Base-by-base conservation (phyloP, 306 rosid genomes). In the Vachellia pachyceras region DNA sequence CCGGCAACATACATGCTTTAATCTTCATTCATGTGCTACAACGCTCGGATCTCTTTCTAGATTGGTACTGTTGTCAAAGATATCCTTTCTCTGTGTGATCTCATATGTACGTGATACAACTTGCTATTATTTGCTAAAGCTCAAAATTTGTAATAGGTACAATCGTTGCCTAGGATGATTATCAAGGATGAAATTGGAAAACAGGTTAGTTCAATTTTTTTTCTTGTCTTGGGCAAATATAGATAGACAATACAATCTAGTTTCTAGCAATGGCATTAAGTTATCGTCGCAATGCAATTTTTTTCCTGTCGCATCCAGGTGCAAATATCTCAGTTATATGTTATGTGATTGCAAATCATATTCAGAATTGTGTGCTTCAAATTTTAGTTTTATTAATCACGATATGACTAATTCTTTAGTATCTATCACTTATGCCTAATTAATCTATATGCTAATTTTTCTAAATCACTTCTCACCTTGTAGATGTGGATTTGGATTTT, bases 151-250 rank as follows among this genome's bases (percentile, higher is more conserved):
- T 57, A 83, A 88, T 84, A 95, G 99, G 98, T 95, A 79, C 97
- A 95, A 78, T 95, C 99, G 54, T 85, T 95, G 72, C 98, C 99
- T 57, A 93, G 99, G 87, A 93, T 95, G 99, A 95, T 95, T 85
- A 95, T 95, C 84, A 90, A 83, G 92, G 98, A 93, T 44, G 99
- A 95, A 89, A 95, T 95, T 63, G 99, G 99, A 80, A 95, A 93
- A 70, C 99, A 95, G 98, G 98, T 95, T 25, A 83, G 37, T 71
- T 50, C 45, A 47, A 69, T 44, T 61, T 20, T 8, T 22, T n/a
- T n/a, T n/a, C n/a, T n/a, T n/a, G 35, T 29, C 1, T 29, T 29
- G 33, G 1, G 65, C 3, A 23, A 58, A 68, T 17, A 40, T 20
- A 40, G 33, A 40, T 67, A 2, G 49, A 37, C 14, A 37, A 18